Evolutionary conservation across 129 eudicot species (phyloP), one percentile per base, ranked within the genome.

Genomic region (Artemisia argyi): DNA sequence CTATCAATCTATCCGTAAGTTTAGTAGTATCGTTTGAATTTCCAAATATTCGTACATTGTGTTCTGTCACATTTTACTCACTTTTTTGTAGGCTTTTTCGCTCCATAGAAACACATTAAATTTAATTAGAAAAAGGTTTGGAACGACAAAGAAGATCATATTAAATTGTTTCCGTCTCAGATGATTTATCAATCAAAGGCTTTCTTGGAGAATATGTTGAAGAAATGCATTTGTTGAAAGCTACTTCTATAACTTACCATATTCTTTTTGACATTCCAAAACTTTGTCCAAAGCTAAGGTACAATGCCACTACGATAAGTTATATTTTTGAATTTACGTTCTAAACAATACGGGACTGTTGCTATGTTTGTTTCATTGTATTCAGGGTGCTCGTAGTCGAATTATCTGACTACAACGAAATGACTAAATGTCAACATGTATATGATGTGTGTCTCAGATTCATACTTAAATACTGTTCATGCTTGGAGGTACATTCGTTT

Each of bases 241-340:
- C 89, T 56, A 73, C 84, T 32, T 79, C 83, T 7, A 47, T 89
- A 15, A 83, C 96, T 17, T 79, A 32, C 26, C 46, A 18, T 12
- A 19, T 89, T 79, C 76, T 89, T 79, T 32, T 78, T 52, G 60
- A 78, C 47, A 79, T 89, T 66, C 84, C 84, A 32, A 57, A 44
- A 9, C 52, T 19, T 44, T 86, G 96, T 65, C 96, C 96, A n/a
- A 86, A 86, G 62, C 82, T 89, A 73, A 88, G 91, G 91, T 87
- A 79, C 26, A 59, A 54, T 11, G 10, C 1, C 44, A 39, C 44
- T 26, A 39, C 9, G 9, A 39, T 39, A 39, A 39, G 9, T 39
- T 6, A 39, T 5, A 39, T 7, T 39, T 0, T 39, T 39, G 44
- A 6, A 5, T 39, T n/a, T n/a, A 5, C 20, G 26, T 3, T 11